Evolutionary conservation across 306 rosid species (phyloP).

Genomic region (Casuarina cunninghamiana): DNA sequence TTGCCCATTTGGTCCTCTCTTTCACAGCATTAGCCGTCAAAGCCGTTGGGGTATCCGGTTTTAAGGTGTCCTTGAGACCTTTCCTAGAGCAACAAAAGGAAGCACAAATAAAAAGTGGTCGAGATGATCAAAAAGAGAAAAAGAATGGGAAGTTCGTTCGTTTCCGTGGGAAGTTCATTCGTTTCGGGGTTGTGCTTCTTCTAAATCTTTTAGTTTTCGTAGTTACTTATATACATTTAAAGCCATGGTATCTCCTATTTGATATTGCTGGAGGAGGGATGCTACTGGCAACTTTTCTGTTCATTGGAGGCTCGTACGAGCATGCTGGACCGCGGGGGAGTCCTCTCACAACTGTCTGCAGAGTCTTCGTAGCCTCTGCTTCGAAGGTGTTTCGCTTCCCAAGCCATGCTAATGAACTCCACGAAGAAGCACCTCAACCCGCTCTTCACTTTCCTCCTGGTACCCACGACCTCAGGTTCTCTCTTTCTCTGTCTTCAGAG

Average conservation of each 20-base stretch:
- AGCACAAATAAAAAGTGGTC: background rate
- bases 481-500: background rate
- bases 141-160: too few species aligned
- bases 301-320: constrained; percentile 18
- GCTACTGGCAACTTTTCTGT: constrained; percentile 18
- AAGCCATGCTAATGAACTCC: background rate
- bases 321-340: constrained; percentile 19
- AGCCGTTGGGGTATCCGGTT: background rate
- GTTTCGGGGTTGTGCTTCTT: too few species aligned
- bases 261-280: constrained; percentile 16
- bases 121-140: background rate
- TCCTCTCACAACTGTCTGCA: constrained; percentile 23
- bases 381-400: constrained; percentile 19
- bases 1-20: background rate
- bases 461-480: constrained; percentile 24
- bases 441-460: too few species aligned
- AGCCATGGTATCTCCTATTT: constrained; percentile 28
- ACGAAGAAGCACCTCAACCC: background rate
- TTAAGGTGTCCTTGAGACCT: background rate
- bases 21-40: background rate
- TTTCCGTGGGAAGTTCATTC: too few species aligned
- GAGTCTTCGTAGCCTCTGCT: constrained; percentile 30
- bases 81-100: background rate
- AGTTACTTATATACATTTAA: constrained; percentile 11
- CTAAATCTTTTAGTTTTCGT: too few species aligned